Percentiles rank a stretch among this genome's conserved stretches.
Evolutionary conservation across 1,139 yeast genomes (phyloP).

Genomic region (Yamadazyma triangularis): DNA sequence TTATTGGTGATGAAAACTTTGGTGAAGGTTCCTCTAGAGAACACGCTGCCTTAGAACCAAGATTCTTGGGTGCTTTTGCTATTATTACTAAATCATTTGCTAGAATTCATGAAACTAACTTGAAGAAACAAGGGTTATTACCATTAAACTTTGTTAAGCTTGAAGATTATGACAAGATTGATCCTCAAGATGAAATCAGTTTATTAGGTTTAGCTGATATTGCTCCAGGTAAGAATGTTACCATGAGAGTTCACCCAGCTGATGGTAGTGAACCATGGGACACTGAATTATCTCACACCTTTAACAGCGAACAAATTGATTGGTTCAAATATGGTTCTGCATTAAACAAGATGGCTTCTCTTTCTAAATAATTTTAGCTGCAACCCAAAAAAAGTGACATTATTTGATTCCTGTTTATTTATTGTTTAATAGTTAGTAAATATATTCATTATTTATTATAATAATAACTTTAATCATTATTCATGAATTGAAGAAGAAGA

Average conservation of each 20-base stretch:
- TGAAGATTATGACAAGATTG: conserved; percentile 91
- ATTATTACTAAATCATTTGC: conserved; percentile 97
- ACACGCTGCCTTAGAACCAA: conserved; percentile 99
- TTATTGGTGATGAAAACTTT: conserved; percentile 96
- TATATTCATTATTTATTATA: conserved; percentile 1
- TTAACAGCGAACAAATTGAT: conserved; percentile 92
- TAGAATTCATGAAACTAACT: conserved; percentile 69
- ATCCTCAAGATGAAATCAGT: conserved; percentile 87
- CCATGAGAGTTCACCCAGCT: conserved; percentile 86
- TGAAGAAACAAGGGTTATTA: conserved; percentile 56
- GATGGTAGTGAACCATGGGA: conserved; percentile 75
- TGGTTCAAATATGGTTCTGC: conserved; percentile 99
- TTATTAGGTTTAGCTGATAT: conserved; percentile 78
- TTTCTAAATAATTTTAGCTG: no score
- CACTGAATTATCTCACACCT: conserved; percentile 89
- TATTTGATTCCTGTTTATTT: conserved; percentile 4
- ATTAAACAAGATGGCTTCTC: conserved; percentile 90
- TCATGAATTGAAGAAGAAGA: no score
- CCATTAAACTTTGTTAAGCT: conserved; percentile 90
- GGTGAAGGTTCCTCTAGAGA: conserved; percentile 99
- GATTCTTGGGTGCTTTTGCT: conserved; percentile 98
- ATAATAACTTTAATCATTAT: no score
- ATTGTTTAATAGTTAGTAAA: conserved; percentile 2
- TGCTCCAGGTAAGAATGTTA: conserved; percentile 90
- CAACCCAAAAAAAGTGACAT: no score